Evolutionary conservation across 495 filamentous ascomycete species (phyloP), one percentile per base, ranked within the genome.

Genomic region (Penicillium manginii): DNA sequence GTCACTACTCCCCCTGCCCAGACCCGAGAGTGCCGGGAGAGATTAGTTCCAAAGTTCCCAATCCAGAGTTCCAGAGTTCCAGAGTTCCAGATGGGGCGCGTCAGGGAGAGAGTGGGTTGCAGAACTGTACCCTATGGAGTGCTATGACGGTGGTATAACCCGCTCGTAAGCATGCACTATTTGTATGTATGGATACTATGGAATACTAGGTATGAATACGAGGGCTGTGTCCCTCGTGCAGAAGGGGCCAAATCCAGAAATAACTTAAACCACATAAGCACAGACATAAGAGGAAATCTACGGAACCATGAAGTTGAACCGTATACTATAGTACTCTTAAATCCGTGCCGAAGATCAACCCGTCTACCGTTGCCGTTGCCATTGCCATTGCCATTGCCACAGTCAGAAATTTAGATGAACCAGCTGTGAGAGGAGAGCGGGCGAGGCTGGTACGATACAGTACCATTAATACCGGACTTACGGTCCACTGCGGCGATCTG

Each of bases 351-450:
- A 55, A 37, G 45, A 29, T 47, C 46, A 23, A 9, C 39, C 42
- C 39, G 45, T 68, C n/a, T 29, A 8, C 26, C 26, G 26, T 29
- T 4, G 6, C 26, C 26, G 26, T 29, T 29, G 26, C 26, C 26
- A 8, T 29, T 4, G 6, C 26, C 26, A 8, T 29, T 29, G 26
- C 26, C 26, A 29, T 8, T 62, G 63, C 66, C 66, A 69, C 66
- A 14, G 56, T 51, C 61, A 69, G 56, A 69, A 55, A 67, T 69
- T 69, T 59, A 58, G 60, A 51, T 11, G 61, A 59, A 63, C 61
- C 61, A 59, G 53, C 54, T 43, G 19, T 42, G 51, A 10, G 39
- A 47, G 54, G 58, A 35, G 53, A 37, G 14, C 39, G 50, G 52
- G 53, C 9, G 55, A 52, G 60, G 60, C 55, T 58, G 55, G 55